Evolutionary conservation across 805 yeast species (phyloP).

Genomic region (Komagataella pseudopastoris): DNA sequence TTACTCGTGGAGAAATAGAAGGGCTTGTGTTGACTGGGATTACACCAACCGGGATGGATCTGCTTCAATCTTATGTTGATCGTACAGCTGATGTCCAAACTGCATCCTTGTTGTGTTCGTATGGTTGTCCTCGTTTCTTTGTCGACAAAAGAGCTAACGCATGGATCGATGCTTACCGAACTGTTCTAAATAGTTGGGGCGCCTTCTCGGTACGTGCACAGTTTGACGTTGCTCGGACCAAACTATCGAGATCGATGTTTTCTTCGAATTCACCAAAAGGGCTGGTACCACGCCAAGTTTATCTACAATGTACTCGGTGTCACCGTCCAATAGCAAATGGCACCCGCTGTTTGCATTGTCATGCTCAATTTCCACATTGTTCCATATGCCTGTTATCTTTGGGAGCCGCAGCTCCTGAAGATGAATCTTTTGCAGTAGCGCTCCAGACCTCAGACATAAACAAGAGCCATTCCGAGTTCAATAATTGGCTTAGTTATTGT

Average conservation of each 20-base stretch:
- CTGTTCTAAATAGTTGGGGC: slow-evolving; percentile 67
- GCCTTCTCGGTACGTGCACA: slow-evolving; percentile 67
- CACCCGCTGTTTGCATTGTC: slow-evolving; percentile 65
- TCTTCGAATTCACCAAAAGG: slow-evolving; percentile 9
- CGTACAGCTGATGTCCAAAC: slow-evolving; percentile 86
- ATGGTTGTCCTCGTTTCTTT: slow-evolving; percentile 77
- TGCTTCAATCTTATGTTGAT: slow-evolving; percentile 78
- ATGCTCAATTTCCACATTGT: slow-evolving; percentile 78
- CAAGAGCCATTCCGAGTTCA: slow-evolving; percentile 30
- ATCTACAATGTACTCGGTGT: slow-evolving; percentile 71
- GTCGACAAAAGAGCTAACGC: slow-evolving; percentile 55
- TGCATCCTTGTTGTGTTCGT: slow-evolving; percentile 69
- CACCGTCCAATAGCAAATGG: slow-evolving; percentile 50
- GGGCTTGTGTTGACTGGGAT: slow-evolving; percentile 89
- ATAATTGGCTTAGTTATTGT: slow-evolving; percentile 88
- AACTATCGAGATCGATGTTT: slow-evolving; percentile 39
- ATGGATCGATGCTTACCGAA: slow-evolving; percentile 67
- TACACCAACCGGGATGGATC: slow-evolving; percentile 69
- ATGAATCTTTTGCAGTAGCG: slow-evolving; percentile 10
- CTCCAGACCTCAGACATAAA: slow-evolving; percentile 5
- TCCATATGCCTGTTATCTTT: slow-evolving; percentile 75
- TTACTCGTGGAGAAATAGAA: slow-evolving; percentile 73
- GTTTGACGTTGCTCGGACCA: slow-evolving; percentile 70
- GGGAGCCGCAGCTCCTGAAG: slow-evolving; percentile 49
- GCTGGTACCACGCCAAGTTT: slow-evolving; percentile 55